These are phyloP conservation scores for Aspergillus conjunctus DNA, from an alignment of 495 filamentous ascomycete species.

Conservation along the genomic window DNA sequence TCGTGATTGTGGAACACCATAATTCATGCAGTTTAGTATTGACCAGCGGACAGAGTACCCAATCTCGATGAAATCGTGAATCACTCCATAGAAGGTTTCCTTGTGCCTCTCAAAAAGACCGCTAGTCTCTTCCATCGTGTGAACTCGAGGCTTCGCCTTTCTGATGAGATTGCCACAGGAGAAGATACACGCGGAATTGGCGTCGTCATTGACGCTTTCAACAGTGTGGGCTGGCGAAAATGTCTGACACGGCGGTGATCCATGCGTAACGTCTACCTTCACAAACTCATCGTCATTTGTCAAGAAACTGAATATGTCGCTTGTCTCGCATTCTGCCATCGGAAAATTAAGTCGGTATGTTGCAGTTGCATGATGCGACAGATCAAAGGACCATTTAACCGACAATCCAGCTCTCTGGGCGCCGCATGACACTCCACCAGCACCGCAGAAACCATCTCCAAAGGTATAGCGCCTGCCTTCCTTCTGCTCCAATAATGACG, in stretches of 20 bases:
- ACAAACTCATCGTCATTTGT: slow-evolving; percentile 31
- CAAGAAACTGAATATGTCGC: slow-evolving; percentile 33
- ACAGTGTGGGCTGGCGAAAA: slow-evolving; percentile 79
- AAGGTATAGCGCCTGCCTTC: slow-evolving; percentile 55
- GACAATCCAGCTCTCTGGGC: slow-evolving; percentile 63
- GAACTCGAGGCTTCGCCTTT: slow-evolving; percentile 64
- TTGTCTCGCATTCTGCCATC: slow-evolving; percentile 45
- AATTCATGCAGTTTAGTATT: slow-evolving; percentile 54
- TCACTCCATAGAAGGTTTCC: slow-evolving; percentile 57
- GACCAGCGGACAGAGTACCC: slow-evolving; percentile 71
- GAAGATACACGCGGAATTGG: slow-evolving; percentile 71
- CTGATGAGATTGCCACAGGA: slow-evolving; percentile 60
- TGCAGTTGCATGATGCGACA: slow-evolving; percentile 52
- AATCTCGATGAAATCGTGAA: slow-evolving; percentile 63
- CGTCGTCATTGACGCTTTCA: slow-evolving; percentile 65
- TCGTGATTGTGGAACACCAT: slow-evolving; percentile 63
- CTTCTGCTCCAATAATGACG: slow-evolving; percentile 8
- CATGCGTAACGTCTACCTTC: slow-evolving; percentile 71
- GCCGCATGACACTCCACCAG: slow-evolving; percentile 73
- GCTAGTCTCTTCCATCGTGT: slow-evolving; percentile 84
- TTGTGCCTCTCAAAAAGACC: slow-evolving; percentile 58
- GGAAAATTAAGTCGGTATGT: slow-evolving; percentile 65
- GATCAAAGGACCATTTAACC: slow-evolving; percentile 65
- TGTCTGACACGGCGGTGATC: slow-evolving; percentile 83
- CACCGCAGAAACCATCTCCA: slow-evolving; percentile 75